Conservation (phyloP, 352 stramenopile species). For the Phytophthora hibernalis region DNA sequence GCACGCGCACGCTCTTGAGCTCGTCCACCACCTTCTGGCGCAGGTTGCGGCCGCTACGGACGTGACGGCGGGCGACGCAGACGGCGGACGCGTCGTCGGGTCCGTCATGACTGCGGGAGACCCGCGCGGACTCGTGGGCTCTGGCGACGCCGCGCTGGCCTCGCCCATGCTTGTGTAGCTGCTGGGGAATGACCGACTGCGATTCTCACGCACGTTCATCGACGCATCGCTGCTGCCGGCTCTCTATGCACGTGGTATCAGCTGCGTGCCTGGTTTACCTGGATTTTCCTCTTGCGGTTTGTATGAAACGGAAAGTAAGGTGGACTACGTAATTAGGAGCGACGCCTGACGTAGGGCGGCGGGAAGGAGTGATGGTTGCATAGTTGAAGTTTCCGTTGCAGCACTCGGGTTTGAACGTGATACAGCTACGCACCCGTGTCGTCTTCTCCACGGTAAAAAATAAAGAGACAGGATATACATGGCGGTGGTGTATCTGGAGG, state of each 20-base stretch:
- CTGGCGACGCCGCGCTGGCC: no score
- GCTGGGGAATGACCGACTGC: no score
- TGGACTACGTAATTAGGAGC: not conserved
- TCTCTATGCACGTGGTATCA: slow-evolving; percentile 30
- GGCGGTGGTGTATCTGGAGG: not conserved
- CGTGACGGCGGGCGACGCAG: not conserved
- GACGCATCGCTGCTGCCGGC: slow-evolving; percentile 23
- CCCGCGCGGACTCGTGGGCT: no score
- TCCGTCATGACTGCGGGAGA: no score
- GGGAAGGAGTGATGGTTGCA: slow-evolving; percentile 14
- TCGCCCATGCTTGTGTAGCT: no score
- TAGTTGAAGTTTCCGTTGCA: slow-evolving; percentile 20
- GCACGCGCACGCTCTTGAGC: slow-evolving; percentile 64
- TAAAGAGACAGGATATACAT: not conserved
- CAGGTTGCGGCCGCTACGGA: slow-evolving; percentile 44
- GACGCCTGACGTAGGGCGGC: not conserved
- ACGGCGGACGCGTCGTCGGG: no score
- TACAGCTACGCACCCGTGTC: not conserved
- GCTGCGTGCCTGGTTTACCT: slow-evolving; percentile 18
- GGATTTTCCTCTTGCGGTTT: slow-evolving; percentile 20
- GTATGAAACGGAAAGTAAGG: not conserved
- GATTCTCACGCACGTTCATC: not conserved
- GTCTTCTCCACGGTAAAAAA: not conserved
- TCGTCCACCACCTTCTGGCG: slow-evolving; percentile 73
- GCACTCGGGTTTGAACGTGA: not conserved